These are phyloP conservation scores for Chrysosporium keratinophilum DNA, from an alignment of 2,329 filamentous ascomycete species.

Conservation along the genomic window DNA sequence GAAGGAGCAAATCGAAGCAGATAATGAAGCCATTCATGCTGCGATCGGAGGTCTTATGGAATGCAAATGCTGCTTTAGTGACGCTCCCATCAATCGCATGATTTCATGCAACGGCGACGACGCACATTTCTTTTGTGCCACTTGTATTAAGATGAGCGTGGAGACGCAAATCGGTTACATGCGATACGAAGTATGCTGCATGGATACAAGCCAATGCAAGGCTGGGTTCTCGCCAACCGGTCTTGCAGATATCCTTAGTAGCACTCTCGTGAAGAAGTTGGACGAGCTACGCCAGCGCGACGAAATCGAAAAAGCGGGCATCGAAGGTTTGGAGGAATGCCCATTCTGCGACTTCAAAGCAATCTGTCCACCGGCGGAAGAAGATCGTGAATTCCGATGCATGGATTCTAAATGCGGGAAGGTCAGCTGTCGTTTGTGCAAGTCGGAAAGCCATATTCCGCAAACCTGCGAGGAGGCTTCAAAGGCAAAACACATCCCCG, in stretches of 20 bases:
- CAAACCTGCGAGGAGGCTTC: conserved; percentile 58
- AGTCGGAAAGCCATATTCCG: conserved; percentile 59
- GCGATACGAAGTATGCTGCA: conserved; percentile 59
- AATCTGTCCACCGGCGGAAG: conserved; percentile 56
- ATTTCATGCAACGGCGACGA: conserved; percentile 53
- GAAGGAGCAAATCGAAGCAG: neutral
- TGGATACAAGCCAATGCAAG: conserved; percentile 57
- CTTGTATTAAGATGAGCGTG: conserved; percentile 56
- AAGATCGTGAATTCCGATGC: conserved; percentile 65
- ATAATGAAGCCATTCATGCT: conserved; percentile 2
- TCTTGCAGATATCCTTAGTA: conserved; percentile 48
- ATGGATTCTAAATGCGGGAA: conserved; percentile 53
- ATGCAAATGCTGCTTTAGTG: conserved; percentile 63
- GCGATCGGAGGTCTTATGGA: conserved; percentile 39
- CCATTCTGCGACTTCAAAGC: conserved; percentile 75
- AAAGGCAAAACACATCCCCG: conserved; percentile 48
- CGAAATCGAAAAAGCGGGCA: conserved; percentile 55
- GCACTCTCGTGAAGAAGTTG: conserved; percentile 50
- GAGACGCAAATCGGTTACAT: conserved; percentile 58
- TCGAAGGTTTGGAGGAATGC: conserved; percentile 64
- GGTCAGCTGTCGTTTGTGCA: conserved; percentile 59
- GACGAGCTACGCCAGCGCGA: conserved; percentile 62
- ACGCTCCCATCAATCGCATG: conserved; percentile 56
- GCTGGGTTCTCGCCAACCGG: conserved; percentile 50
- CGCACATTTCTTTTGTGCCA: conserved; percentile 58